These are phyloP conservation scores for Eragrostis tef DNA, from an alignment of 202 grass and related monocot species.

Conservation along the genomic window DNA sequence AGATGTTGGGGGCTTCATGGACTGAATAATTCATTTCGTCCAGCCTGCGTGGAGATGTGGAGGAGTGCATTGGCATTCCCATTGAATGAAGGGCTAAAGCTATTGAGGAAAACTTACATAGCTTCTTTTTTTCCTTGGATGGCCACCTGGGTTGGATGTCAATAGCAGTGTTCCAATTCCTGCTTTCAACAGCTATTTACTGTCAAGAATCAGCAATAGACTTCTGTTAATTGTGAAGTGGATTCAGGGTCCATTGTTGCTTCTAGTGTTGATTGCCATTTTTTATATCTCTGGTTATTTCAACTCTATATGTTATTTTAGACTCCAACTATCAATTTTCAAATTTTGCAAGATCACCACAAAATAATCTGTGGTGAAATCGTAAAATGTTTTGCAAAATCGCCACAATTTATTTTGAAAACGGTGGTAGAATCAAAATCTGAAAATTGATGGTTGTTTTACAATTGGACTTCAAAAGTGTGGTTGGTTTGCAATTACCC, in stretches of 20 bases:
- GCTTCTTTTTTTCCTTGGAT: constrained; percentile 3
- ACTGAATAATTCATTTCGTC: constrained; percentile 39
- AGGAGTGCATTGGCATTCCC: background rate
- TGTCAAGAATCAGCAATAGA: background rate
- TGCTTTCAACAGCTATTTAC: background rate
- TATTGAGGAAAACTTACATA: background rate
- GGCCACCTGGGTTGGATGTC: background rate
- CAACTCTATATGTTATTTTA: background rate
- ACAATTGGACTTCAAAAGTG: too few relatives aligned
- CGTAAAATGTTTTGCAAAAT: too few relatives aligned
- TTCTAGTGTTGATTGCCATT: background rate
- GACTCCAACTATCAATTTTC: too few relatives aligned
- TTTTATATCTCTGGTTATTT: background rate
- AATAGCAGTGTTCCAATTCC: background rate
- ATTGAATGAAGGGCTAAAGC: background rate
- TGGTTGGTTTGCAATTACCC: too few relatives aligned
- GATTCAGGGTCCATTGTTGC: background rate
- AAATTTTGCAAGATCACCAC: too few relatives aligned
- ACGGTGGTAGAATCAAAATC: too few relatives aligned
- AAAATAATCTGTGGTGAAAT: too few relatives aligned
- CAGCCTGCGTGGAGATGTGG: background rate
- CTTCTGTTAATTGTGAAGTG: background rate
- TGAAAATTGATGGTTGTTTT: too few relatives aligned
- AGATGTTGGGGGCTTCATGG: constrained; percentile 75
- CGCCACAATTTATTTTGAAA: too few relatives aligned